Evolutionary conservation across 768 basidiomycete species (phyloP).

Genomic region (Albatrellus ellisii): DNA sequence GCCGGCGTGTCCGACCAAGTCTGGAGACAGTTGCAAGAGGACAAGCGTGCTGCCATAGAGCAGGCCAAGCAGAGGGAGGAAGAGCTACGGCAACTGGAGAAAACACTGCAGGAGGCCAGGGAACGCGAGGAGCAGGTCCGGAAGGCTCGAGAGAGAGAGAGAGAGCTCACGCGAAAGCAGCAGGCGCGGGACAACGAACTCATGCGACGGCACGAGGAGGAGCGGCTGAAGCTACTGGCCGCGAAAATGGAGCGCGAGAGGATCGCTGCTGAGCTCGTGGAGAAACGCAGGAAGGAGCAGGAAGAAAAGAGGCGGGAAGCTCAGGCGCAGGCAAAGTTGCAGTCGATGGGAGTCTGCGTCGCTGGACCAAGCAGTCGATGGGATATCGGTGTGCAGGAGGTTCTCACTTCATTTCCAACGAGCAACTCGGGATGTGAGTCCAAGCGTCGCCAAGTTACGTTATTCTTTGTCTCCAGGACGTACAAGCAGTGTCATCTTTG

Average conservation of each 20-base stretch:
- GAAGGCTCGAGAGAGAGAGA: no score
- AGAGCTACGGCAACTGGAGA: slow-evolving; percentile 7
- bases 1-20: slow-evolving; percentile 35
- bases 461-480: no score
- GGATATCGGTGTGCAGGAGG: slow-evolving; percentile 39
- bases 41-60: slow-evolving; percentile 22
- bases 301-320: slow-evolving; percentile 26
- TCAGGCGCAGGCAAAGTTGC: slow-evolving; percentile 28
- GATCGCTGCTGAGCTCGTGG: slow-evolving; percentile 18
- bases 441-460: no score
- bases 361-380: slow-evolving; percentile 27
- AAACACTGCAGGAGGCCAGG: slow-evolving; percentile 11
- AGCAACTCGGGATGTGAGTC: slow-evolving; percentile 19
- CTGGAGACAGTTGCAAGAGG: slow-evolving; percentile 37
- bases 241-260: slow-evolving; percentile 17
- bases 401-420: slow-evolving; percentile 25
- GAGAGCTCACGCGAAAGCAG: slow-evolving; percentile 13
- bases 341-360: slow-evolving; percentile 36
- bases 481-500: no score
- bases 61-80: slow-evolving; percentile 16
- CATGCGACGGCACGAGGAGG: slow-evolving; percentile 16
- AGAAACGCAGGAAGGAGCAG: slow-evolving; percentile 19
- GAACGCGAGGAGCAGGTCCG: slow-evolving; percentile 12
- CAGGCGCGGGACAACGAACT: slow-evolving; percentile 18
- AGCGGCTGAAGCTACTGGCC: slow-evolving; percentile 18